These are phyloP conservation scores for Colletotrichum sidae DNA, from an alignment of 2,329 filamentous ascomycete genomes.

Conservation along the genomic window DNA sequence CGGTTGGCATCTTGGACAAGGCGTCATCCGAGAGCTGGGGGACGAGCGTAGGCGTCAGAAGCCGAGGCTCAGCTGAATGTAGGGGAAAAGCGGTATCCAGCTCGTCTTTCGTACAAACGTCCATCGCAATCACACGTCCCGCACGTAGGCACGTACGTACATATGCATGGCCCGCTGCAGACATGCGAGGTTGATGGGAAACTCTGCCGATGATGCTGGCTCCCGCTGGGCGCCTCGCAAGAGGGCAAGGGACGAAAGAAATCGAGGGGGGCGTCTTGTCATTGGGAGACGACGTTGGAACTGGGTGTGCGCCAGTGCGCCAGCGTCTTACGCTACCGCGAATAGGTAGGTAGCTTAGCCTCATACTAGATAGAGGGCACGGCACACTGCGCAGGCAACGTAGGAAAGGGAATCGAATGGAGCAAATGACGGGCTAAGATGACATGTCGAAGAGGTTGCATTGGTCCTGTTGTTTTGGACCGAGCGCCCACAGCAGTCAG, in stretches of 20 bases:
- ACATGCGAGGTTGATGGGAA: slow-evolving; percentile 8
- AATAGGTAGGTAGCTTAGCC: no score
- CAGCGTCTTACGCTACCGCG: no score
- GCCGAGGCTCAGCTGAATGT: not conserved
- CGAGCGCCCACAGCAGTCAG: no score
- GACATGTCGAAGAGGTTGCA: no score
- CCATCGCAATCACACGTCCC: not conserved
- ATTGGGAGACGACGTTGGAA: slow-evolving; percentile 10
- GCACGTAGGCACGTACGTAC: no score
- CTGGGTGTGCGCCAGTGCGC: not conserved
- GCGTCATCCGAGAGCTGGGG: not conserved
- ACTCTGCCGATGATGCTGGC: slow-evolving; percentile 17
- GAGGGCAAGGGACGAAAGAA: not conserved
- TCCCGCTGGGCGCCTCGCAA: not conserved
- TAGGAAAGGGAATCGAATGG: no score
- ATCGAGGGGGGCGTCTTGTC: not conserved
- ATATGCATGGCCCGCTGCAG: not conserved
- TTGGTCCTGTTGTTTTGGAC: no score
- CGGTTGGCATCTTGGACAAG: not conserved
- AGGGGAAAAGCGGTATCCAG: slow-evolving; percentile 14
- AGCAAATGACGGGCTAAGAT: no score
- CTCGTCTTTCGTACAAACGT: slow-evolving; percentile 1
- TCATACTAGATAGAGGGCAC: no score
- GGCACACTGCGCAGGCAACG: no score
- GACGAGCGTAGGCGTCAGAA: not conserved